Evolutionary conservation across 257 asterid species (phyloP).

Genomic region (Solanum chmielewskii): DNA sequence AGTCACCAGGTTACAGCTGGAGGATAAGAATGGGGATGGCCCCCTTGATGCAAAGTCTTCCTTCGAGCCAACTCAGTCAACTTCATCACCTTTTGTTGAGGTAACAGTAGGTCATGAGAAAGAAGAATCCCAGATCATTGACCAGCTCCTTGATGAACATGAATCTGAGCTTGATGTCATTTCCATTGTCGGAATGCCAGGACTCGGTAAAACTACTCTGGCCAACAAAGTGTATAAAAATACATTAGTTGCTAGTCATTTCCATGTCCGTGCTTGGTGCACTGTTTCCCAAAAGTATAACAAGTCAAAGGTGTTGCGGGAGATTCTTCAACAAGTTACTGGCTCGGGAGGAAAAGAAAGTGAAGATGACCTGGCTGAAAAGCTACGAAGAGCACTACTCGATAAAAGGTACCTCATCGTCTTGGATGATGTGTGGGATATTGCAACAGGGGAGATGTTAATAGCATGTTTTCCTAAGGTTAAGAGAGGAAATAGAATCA

Average conservation of each 20-base stretch:
- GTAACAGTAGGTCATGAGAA: not conserved
- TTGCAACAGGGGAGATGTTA: not conserved
- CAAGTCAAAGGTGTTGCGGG: too few species aligned
- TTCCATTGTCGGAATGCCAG: not conserved
- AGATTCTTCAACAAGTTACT: not conserved
- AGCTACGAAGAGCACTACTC: not conserved
- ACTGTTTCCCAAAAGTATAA: too few species aligned
- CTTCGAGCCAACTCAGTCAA: too few species aligned
- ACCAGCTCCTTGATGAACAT: not conserved
- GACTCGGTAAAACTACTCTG: not conserved
- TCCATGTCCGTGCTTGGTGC: too few species aligned
- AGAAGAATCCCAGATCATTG: not conserved
- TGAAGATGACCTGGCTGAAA: not conserved
- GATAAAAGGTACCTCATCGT: not conserved
- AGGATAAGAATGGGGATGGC: too few species aligned
- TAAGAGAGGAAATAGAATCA: not conserved
- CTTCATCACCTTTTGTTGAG: not conserved
- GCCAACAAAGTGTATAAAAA: too few species aligned
- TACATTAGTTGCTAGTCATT: too few species aligned
- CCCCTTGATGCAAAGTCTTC: too few species aligned
- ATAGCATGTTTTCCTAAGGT: not conserved
- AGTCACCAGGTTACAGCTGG: too few species aligned
- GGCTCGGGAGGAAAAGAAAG: not conserved
- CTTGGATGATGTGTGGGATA: not conserved
- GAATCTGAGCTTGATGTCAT: not conserved